Percentiles rank a stretch among this genome's conserved stretches.
Conservation (phyloP, 225 moss, liverwort and hornwort species). For the Rhytidiadelphus loreus region DNA sequence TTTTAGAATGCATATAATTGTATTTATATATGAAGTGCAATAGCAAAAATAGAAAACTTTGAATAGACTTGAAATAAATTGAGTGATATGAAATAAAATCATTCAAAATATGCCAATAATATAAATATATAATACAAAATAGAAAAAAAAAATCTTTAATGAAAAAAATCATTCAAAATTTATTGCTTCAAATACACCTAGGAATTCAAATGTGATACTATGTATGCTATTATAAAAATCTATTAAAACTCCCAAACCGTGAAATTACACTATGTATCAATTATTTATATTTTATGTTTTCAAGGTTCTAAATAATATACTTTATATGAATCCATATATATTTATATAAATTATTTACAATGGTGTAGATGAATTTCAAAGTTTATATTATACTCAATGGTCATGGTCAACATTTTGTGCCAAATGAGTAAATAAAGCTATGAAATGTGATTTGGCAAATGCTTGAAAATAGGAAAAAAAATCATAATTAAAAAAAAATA, state of each 20-base stretch:
- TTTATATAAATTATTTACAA: not conserved
- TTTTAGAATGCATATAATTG: not conserved
- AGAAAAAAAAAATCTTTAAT: not conserved
- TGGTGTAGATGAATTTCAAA: not conserved
- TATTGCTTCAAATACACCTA: not conserved
- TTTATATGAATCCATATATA: not conserved
- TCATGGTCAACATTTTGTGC: accelerated
- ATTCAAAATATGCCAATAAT: not conserved
- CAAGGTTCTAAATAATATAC: not conserved
- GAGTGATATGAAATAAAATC: too few relatives aligned
- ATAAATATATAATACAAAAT: too few relatives aligned
- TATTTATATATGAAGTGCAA: not conserved
- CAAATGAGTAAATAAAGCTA: too few relatives aligned
- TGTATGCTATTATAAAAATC: not conserved
- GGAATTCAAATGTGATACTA: not conserved
- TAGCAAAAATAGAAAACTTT: not conserved
- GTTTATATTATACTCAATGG: accelerated
- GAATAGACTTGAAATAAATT: not conserved
- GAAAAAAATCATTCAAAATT: not conserved
- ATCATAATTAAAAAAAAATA: too few relatives aligned
- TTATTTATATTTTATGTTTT: not conserved
- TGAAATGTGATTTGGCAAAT: not conserved
- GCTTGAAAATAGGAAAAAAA: too few relatives aligned
- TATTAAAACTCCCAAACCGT: not conserved
- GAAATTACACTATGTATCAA: not conserved